Evolutionary conservation across 441 rosid genomes (phyloP).

Genomic region (Cnidoscolus chayamansa): DNA sequence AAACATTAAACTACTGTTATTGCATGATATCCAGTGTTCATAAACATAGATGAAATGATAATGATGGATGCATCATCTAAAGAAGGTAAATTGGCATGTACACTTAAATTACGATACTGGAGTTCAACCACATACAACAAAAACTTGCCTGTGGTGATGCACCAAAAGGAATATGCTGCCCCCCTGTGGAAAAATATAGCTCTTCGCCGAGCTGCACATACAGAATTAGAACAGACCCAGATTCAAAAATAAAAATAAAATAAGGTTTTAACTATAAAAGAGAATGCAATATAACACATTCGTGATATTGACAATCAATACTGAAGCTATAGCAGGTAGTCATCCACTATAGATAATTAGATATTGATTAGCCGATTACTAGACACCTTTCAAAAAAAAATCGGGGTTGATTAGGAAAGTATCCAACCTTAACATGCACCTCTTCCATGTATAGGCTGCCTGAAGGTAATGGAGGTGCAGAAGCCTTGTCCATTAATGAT

Average conservation of each 20-base stretch:
- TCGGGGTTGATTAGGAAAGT: conserved; percentile 2
- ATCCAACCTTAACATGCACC: conserved; percentile 79
- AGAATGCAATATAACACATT: background rate
- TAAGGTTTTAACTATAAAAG: background rate
- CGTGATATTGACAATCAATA: background rate
- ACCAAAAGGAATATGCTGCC: conserved; percentile 89
- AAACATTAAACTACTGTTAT: background rate
- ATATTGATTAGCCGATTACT: background rate
- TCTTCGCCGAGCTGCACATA: conserved; percentile 84
- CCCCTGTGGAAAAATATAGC: conserved; percentile 73
- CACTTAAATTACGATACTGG: background rate
- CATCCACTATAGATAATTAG: background rate
- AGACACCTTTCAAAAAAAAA: background rate
- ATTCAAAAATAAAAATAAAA: background rate
- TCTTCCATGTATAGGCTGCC: conserved; percentile 97
- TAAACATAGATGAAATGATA: background rate
- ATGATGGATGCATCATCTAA: background rate
- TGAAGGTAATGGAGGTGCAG: conserved; percentile 70
- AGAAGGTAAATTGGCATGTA: background rate
- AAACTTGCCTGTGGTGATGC: conserved; percentile 90
- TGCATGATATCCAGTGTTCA: background rate
- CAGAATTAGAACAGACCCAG: conserved; percentile 22
- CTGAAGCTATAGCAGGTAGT: background rate
- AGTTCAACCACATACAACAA: background rate
- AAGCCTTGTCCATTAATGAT: conserved; percentile 76